Conservation (phyloP, 148 eudicot species). For the Nyssa sinensis region DNA sequence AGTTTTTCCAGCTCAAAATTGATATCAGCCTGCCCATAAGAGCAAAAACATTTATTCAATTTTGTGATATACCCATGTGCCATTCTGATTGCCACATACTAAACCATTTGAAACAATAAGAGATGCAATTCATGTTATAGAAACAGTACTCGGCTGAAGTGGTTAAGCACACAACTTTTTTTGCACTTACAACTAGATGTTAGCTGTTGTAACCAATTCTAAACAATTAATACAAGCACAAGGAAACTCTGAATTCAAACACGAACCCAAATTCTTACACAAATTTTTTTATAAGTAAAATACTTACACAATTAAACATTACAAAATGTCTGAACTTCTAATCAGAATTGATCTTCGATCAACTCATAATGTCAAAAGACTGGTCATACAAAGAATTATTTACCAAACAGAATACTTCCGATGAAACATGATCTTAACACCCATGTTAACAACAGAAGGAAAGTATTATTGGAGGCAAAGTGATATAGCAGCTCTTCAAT, state of each 20-base stretch:
- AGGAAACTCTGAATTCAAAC: too few species aligned
- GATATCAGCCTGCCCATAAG: constrained; percentile 40
- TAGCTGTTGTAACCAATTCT: too few species aligned
- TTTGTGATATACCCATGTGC: neutral
- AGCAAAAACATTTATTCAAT: neutral
- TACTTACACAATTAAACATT: neutral
- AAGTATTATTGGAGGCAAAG: neutral
- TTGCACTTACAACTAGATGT: too few species aligned
- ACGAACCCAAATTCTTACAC: neutral
- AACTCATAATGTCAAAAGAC: too few species aligned
- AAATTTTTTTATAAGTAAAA: too few species aligned
- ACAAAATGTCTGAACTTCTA: constrained; percentile 2
- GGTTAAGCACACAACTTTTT: too few species aligned
- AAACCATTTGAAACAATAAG: too few species aligned
- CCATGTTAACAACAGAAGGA: neutral
- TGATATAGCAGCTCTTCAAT: neutral
- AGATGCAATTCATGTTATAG: too few species aligned
- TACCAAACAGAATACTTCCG: neutral
- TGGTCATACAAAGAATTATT: neutral
- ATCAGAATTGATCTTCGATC: neutral
- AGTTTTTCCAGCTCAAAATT: constrained; percentile 72
- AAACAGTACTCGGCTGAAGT: too few species aligned
- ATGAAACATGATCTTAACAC: neutral
- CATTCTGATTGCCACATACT: neutral
- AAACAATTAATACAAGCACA: too few species aligned